These are phyloP conservation scores for Darksidea phi DNA, from an alignment of 495 filamentous ascomycete genomes.

Conservation along the genomic window DNA sequence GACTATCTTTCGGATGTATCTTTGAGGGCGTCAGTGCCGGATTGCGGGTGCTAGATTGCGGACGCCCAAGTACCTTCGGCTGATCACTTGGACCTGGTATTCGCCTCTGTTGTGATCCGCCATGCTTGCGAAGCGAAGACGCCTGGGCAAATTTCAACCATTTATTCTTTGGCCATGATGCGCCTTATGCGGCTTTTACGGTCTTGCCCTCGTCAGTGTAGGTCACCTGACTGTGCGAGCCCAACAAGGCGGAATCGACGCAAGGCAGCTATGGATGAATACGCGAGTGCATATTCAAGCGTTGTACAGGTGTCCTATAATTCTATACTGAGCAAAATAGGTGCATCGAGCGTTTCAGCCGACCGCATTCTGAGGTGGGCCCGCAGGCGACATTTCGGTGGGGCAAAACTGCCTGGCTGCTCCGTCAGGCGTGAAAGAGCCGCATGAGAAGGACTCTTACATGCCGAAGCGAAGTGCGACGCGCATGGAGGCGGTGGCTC, in stretches of 20 bases:
- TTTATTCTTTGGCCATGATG: neutral
- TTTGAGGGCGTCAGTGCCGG: neutral
- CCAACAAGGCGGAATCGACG: neutral
- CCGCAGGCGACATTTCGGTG: no score
- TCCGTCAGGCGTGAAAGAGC: no score
- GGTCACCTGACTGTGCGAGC: neutral
- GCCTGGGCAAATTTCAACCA: neutral
- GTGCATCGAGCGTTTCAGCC: no score
- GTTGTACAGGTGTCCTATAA: no score
- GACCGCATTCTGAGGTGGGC: no score
- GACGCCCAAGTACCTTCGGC: neutral
- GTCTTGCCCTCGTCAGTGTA: neutral
- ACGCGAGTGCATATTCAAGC: neutral
- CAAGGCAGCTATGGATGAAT: neutral
- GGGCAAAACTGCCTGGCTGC: no score
- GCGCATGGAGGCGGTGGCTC: neutral
- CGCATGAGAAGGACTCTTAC: no score
- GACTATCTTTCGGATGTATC: conserved; percentile 8
- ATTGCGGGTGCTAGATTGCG: neutral
- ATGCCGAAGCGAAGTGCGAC: neutral
- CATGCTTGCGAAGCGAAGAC: neutral
- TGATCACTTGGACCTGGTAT: neutral
- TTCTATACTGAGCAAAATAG: no score
- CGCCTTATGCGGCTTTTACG: neutral
- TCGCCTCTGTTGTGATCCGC: neutral